These are phyloP conservation scores for Erythrobasidium hasegawianum DNA, from an alignment of 1,284 basidiomycete genomes.

Conservation along the genomic window DNA sequence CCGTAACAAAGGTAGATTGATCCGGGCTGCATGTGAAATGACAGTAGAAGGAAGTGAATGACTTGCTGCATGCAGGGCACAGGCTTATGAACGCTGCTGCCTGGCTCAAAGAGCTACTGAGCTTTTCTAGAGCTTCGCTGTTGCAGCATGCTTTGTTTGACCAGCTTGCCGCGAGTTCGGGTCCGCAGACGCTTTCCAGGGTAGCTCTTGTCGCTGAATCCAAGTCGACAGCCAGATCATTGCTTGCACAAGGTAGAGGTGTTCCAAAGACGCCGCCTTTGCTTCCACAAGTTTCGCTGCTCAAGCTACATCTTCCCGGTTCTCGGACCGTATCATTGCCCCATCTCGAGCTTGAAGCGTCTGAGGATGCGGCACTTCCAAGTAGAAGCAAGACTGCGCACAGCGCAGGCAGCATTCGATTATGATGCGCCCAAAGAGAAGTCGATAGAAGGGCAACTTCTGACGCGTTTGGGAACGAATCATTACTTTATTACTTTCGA, in stretches of 20 bases:
- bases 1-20: constrained; percentile 76
- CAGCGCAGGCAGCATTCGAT: too few species aligned
- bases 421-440: too few species aligned
- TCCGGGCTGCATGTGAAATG: constrained; percentile 90
- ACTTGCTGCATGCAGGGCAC: constrained; percentile 86
- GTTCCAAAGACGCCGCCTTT: constrained; percentile 8
- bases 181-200: constrained; percentile 16
- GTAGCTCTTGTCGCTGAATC: constrained; percentile 1
- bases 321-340: constrained; percentile 2
- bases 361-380: too few species aligned
- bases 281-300: constrained; percentile 15
- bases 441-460: too few species aligned
- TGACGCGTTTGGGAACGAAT: too few species aligned
- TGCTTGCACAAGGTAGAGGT: constrained; percentile 20
- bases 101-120: constrained; percentile 67
- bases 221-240: constrained; percentile 4
- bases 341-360: too few species aligned
- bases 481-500: too few species aligned
- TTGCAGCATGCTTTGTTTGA: constrained; percentile 74
- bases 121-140: constrained; percentile 68
- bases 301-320: constrained; percentile 16
- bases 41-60: constrained; percentile 94
- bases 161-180: constrained; percentile 54
- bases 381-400: too few species aligned
- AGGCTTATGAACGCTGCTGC: constrained; percentile 60